phyloP scores from a whole-genome alignment of 805 yeast genomes.

The Saccharomyces kudriavzevii region DNA sequence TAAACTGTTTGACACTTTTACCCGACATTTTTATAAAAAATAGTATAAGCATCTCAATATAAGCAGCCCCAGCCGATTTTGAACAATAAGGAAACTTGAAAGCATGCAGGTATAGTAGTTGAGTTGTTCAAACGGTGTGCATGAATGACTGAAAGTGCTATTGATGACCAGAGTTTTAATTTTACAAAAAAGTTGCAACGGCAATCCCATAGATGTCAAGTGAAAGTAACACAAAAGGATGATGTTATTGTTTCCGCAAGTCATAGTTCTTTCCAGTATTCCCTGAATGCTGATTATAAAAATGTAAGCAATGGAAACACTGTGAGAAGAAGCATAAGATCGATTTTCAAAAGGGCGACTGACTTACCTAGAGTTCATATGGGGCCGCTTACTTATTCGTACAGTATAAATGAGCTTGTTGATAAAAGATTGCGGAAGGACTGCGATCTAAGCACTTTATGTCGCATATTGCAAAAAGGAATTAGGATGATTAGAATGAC shows the following conservation, averaged over 20 bases:
- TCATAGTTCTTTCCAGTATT: background rate
- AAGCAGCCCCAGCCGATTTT: background rate
- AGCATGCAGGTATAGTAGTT: background rate
- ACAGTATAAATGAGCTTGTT: constrained; percentile 12
- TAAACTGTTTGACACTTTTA: background rate
- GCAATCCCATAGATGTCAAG: background rate
- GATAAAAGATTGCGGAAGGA: background rate
- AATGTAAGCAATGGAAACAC: background rate
- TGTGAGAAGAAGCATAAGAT: constrained; percentile 9
- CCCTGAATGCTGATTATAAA: background rate
- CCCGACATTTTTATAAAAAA: background rate
- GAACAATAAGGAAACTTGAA: background rate
- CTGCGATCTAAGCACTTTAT: constrained; percentile 6
- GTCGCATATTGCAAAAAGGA: constrained; percentile 16
- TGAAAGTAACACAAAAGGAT: background rate
- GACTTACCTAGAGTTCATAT: constrained; percentile 7
- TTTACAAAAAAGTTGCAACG: background rate
- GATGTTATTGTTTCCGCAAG: background rate
- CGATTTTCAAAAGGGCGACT: constrained; percentile 12
- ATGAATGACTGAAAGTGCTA: background rate
- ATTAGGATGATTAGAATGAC: constrained; percentile 23
- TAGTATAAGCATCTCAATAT: background rate
- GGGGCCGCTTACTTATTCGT: constrained; percentile 23
- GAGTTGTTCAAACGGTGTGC: background rate
- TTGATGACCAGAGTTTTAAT: background rate